Percentiles rank a stretch among this genome's conserved stretches.
Conservation (phyloP, 2,329 filamentous ascomycete species). For the Penicillium sp. region DNA sequence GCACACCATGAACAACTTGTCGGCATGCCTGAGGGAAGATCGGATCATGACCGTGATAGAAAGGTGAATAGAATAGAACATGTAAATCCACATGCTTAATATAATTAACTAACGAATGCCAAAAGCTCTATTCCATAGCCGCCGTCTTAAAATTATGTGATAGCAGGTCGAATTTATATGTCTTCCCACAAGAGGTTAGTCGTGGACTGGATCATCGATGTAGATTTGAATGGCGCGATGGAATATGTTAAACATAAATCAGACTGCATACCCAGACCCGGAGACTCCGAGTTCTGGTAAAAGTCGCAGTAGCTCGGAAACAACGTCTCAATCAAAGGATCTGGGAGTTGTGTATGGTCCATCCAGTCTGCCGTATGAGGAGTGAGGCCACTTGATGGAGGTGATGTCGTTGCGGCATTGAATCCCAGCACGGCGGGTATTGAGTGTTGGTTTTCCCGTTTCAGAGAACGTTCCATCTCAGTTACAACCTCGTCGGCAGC, state of each 20-base stretch:
- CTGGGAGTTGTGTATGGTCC: neutral
- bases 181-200: neutral
- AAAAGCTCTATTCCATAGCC: neutral
- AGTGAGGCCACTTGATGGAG: neutral
- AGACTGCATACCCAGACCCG: neutral
- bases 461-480: neutral
- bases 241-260: neutral
- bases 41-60: neutral
- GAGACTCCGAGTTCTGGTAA: neutral
- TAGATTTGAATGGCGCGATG: neutral
- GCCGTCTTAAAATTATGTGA: neutral
- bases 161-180: neutral
- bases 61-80: neutral
- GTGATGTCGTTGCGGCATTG: neutral
- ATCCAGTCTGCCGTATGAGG: neutral
- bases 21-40: neutral
- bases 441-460: neutral
- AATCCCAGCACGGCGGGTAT: neutral
- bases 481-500: neutral
- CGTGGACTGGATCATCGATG: neutral
- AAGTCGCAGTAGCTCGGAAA: neutral
- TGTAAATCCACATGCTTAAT: neutral
- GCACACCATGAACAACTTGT: neutral
- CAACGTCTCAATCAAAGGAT: neutral
- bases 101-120: neutral